Evolutionary conservation across 1,284 basidiomycete genomes (phyloP).

Genomic region (Phylloboletellus chloephorus): DNA sequence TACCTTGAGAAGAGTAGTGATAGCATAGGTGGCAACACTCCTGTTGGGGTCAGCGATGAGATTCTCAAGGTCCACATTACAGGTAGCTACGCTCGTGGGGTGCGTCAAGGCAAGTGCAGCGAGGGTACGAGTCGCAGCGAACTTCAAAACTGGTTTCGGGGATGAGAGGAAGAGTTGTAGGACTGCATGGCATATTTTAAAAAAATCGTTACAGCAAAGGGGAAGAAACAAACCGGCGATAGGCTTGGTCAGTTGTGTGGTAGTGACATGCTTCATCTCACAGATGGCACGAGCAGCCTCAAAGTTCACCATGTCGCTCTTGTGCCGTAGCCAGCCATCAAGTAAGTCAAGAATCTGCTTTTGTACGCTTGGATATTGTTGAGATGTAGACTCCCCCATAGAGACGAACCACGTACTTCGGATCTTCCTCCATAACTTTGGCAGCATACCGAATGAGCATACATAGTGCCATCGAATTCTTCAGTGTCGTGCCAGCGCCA

Average conservation of each 20-base stretch:
- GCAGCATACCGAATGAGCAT: slow-evolving; percentile 98
- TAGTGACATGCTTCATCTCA: slow-evolving; percentile 84
- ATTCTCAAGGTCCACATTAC: slow-evolving; percentile 97
- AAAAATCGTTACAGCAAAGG: slow-evolving; percentile 5
- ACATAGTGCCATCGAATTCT: slow-evolving; percentile 97
- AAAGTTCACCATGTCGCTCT: slow-evolving; percentile 99
- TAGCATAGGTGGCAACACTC: slow-evolving; percentile 97
- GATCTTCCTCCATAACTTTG: slow-evolving; percentile 97
- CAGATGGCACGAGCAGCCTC: slow-evolving; percentile 97
- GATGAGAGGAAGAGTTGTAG: slow-evolving; percentile 92
- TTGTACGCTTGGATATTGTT: slow-evolving; percentile 57
- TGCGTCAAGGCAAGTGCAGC: slow-evolving; percentile 82
- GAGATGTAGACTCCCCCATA: slow-evolving; percentile 3
- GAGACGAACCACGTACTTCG: slow-evolving; percentile 62
- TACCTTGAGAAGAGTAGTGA: slow-evolving; percentile 96
- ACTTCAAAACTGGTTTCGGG: slow-evolving; percentile 91
- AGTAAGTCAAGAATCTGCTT: slow-evolving; percentile 91
- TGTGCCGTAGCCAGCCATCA: slow-evolving; percentile 95
- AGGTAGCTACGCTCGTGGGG: slow-evolving; percentile 82
- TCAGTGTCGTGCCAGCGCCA: slow-evolving; percentile 75
- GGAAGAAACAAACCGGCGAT: slow-evolving; percentile 66
- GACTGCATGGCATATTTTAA: slow-evolving; percentile 42
- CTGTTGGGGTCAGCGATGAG: slow-evolving; percentile 96
- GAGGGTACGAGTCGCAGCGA: slow-evolving; percentile 94
- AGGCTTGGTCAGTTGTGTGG: slow-evolving; percentile 78